Evolutionary conservation across 768 basidiomycete genomes (phyloP).

Genomic region (Russula sp.): DNA sequence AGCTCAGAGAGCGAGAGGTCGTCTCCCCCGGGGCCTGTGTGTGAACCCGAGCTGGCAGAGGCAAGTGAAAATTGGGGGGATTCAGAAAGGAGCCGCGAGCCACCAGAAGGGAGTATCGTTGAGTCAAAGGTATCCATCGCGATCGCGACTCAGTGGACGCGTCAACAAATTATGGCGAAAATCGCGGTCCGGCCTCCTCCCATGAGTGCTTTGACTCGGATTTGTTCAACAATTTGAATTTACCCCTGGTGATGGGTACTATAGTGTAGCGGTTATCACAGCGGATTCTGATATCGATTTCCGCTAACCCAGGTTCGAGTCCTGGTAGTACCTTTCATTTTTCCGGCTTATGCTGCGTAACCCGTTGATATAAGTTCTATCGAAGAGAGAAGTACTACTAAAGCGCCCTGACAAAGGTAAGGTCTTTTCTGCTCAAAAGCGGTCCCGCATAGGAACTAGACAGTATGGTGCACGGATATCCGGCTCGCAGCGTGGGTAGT

Average conservation of each 20-base stretch:
- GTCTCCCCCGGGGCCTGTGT: constrained; percentile 40
- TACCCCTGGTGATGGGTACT: neutral
- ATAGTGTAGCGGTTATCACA: constrained; percentile 39
- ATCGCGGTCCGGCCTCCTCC: neutral
- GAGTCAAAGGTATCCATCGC: constrained; percentile 32
- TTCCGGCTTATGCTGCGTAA: neutral
- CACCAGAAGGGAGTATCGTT: constrained; percentile 26
- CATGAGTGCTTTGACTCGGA: too few relatives aligned
- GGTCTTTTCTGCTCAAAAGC: neutral
- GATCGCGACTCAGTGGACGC: constrained; percentile 3
- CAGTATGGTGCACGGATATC: neutral
- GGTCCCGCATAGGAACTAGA: neutral
- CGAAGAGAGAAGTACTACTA: neutral
- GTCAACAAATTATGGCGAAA: neutral
- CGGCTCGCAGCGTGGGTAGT: neutral
- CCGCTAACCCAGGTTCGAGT: constrained; percentile 24
- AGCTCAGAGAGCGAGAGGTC: constrained; percentile 57
- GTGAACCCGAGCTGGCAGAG: constrained; percentile 29
- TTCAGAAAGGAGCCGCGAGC: constrained; percentile 44
- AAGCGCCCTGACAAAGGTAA: neutral
- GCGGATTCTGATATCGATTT: constrained; percentile 34
- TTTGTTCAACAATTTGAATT: too few relatives aligned
- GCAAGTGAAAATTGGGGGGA: constrained; percentile 33
- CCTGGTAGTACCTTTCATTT: constrained; percentile 22
- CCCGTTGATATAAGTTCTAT: neutral